A percentile compares a stretch with the other conserved stretches of the same genome.
phyloP scores from a whole-genome alignment of 2,329 filamentous ascomycete genomes.

The Calonectria montana region DNA sequence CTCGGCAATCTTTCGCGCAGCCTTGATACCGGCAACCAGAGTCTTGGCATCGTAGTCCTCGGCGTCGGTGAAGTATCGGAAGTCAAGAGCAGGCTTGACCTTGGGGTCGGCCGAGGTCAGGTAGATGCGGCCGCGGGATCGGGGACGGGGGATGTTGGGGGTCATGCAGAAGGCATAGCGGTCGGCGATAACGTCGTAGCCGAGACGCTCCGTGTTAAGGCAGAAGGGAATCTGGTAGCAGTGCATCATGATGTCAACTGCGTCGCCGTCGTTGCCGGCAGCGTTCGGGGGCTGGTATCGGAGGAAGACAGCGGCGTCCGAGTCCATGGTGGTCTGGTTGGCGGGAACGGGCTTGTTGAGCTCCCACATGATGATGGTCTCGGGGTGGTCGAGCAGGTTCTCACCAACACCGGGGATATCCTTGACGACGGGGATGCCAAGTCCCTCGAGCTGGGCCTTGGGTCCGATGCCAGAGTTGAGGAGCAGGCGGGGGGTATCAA shows the following conservation, averaged over 20 bases:
- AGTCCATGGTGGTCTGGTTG: slow-evolving; percentile 92
- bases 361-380: slow-evolving; percentile 77
- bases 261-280: slow-evolving; percentile 74
- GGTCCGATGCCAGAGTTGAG: slow-evolving; percentile 69
- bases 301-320: slow-evolving; percentile 88
- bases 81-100: slow-evolving; percentile 86
- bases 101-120: slow-evolving; percentile 79
- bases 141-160: slow-evolving; percentile 87
- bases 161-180: slow-evolving; percentile 94
- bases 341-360: slow-evolving; percentile 79
- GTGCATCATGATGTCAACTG: slow-evolving; percentile 94
- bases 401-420: slow-evolving; percentile 70
- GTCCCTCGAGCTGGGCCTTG: slow-evolving; percentile 61
- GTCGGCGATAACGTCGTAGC: slow-evolving; percentile 72
- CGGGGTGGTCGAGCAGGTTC: slow-evolving; percentile 71
- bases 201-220: slow-evolving; percentile 84
- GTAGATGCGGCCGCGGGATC: slow-evolving; percentile 81
- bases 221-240: slow-evolving; percentile 96
- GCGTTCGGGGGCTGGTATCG: slow-evolving; percentile 81
- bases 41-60: slow-evolving; percentile 88
- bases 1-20: slow-evolving; percentile 80
- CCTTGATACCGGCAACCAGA: slow-evolving; percentile 80
- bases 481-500: slow-evolving; percentile 80
- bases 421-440: slow-evolving; percentile 66
- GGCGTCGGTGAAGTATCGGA: slow-evolving; percentile 89